Conservation (phyloP, 495 filamentous ascomycete genomes). For the Neurospora sp. region DNA sequence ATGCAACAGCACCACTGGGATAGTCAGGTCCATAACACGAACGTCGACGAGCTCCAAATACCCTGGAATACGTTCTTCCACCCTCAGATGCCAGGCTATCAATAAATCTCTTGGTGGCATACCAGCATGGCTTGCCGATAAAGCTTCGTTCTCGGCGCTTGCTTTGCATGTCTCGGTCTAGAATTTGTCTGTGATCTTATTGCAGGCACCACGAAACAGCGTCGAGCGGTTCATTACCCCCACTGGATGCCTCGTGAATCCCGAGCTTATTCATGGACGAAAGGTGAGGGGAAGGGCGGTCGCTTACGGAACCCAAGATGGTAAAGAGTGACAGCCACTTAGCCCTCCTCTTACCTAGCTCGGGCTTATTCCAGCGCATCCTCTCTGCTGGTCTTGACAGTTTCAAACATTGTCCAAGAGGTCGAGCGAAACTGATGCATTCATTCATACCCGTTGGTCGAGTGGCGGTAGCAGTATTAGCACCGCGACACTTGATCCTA, state of each 20-base stretch:
- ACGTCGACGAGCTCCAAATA: constrained; percentile 9
- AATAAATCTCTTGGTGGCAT: neutral
- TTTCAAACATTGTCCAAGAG: neutral
- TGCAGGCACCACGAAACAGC: neutral
- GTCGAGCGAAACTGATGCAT: neutral
- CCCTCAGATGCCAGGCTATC: neutral
- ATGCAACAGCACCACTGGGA: constrained; percentile 13
- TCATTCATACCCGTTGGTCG: neutral
- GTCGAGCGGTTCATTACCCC: neutral
- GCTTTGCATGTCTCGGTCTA: neutral
- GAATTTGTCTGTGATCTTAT: neutral
- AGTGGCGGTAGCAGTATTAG: too few species aligned
- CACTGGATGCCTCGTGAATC: neutral
- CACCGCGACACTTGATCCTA: too few species aligned
- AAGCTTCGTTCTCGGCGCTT: neutral
- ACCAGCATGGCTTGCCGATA: neutral
- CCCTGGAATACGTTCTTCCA: constrained; percentile 16
- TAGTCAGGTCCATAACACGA: constrained; percentile 14
- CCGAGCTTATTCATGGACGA: neutral
- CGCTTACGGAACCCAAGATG: neutral
- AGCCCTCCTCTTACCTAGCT: neutral
- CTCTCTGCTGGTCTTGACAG: neutral
- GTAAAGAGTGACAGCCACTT: neutral
- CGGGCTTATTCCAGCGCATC: neutral
- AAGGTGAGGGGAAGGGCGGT: neutral